A percentile compares a stretch with the other conserved stretches of the same genome.
These are phyloP conservation scores for Scutellaria minor DNA, from an alignment of 257 asterid species.

Conservation along the genomic window DNA sequence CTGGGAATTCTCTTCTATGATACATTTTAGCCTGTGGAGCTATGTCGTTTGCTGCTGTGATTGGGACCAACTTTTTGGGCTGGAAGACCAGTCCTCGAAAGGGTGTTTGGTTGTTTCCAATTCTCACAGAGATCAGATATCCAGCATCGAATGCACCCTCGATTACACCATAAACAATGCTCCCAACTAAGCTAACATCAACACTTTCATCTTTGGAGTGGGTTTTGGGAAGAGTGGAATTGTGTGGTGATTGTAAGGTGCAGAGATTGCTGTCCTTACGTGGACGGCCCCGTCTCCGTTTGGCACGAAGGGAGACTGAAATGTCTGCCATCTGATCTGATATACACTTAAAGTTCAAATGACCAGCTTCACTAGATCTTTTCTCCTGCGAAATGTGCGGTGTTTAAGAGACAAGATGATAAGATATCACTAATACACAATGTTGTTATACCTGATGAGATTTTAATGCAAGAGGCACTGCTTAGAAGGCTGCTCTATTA, in stretches of 20 bases:
- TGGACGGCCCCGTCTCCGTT: constrained; percentile 83
- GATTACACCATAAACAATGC: constrained; percentile 62
- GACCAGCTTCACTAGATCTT: background rate
- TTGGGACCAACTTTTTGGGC: constrained; percentile 54
- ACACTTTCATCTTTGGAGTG: constrained; percentile 4
- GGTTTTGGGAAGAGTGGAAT: constrained; percentile 7
- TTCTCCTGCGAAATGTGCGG: too few relatives aligned
- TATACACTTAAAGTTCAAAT: constrained; percentile 23
- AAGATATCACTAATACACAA: too few relatives aligned
- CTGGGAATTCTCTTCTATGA: constrained; percentile 46
- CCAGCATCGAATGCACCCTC: constrained; percentile 87
- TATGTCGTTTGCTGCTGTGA: constrained; percentile 63
- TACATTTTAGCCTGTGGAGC: constrained; percentile 74
- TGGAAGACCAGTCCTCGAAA: constrained; percentile 76
- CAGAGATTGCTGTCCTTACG: constrained; percentile 62
- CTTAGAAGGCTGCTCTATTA: too few relatives aligned
- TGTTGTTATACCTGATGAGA: too few relatives aligned
- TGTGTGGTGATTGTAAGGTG: constrained; percentile 41
- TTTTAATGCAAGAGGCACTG: too few relatives aligned
- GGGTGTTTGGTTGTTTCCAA: constrained; percentile 54
- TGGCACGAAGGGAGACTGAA: constrained; percentile 54
- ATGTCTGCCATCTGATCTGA: constrained; percentile 48
- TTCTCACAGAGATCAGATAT: constrained; percentile 61
- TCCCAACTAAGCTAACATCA: constrained; percentile 52
- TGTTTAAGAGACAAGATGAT: too few relatives aligned